phyloP scores from a whole-genome alignment of 208 protist species.

The Crithidia brevicula region DNA sequence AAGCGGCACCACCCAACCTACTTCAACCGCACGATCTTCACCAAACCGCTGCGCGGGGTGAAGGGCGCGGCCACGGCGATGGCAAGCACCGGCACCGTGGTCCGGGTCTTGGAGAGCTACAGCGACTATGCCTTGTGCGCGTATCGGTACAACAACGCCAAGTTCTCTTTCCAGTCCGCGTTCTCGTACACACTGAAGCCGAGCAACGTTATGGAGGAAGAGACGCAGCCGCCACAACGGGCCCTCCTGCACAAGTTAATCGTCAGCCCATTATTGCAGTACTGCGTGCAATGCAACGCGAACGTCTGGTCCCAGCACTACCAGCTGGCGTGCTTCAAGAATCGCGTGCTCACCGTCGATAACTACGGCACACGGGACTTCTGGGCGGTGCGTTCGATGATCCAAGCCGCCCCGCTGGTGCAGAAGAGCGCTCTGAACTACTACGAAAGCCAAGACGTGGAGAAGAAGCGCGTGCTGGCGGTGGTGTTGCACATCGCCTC shows the following conservation, averaged over 20 bases:
- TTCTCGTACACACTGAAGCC: conserved; percentile 15
- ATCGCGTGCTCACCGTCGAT: not conserved
- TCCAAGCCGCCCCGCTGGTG: conserved; percentile 33
- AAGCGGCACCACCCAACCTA: conserved; percentile 13
- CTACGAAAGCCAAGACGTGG: conserved; percentile 18
- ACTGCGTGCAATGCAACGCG: conserved; percentile 44
- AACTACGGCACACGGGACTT: conserved; percentile 53
- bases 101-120: conserved; percentile 4
- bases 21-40: conserved; percentile 33
- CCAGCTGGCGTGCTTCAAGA: conserved; percentile 29
- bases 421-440: conserved; percentile 33
- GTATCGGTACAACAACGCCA: conserved; percentile 34
- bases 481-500: conserved; percentile 39
- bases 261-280: conserved; percentile 47
- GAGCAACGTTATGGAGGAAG: not conserved
- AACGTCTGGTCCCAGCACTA: conserved; percentile 16
- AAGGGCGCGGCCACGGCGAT: not conserved
- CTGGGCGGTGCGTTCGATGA: conserved; percentile 57
- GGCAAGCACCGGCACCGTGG: not conserved
- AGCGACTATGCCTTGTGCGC: conserved; percentile 51
- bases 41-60: conserved; percentile 18
- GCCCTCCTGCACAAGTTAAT: conserved; percentile 41
- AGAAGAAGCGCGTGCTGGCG: conserved; percentile 22
- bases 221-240: not conserved
- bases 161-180: conserved; percentile 30